phyloP scores from a whole-genome alignment of 805 yeast species.

The Starmerella bombicola region DNA sequence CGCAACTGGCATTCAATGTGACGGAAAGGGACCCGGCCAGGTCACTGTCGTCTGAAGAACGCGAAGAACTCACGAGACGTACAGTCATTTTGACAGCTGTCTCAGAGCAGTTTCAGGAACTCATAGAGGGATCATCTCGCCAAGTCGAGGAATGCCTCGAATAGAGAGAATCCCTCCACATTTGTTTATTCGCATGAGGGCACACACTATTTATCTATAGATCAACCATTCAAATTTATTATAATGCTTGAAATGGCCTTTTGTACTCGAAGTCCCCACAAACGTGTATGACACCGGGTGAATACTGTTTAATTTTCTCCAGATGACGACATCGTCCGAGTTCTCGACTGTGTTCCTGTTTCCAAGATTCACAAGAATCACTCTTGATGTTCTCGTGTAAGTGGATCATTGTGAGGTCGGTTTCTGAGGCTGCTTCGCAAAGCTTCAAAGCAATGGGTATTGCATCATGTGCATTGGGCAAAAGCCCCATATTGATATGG shows the following conservation, averaged over 20 bases:
- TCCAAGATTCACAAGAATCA: conserved; percentile 32
- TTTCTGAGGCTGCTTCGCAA: conserved; percentile 8
- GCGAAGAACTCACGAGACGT: conserved; percentile 21
- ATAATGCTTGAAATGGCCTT: background rate
- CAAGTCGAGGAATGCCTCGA: too few relatives aligned
- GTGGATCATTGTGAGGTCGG: conserved; percentile 31
- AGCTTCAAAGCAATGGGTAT: conserved; percentile 40
- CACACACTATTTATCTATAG: conserved; percentile 2
- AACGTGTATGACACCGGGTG: conserved; percentile 76
- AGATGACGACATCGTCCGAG: conserved; percentile 31
- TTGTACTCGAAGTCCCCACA: conserved; percentile 36
- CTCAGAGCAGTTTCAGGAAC: conserved; percentile 19
- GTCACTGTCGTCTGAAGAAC: conserved; percentile 11
- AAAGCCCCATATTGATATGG: conserved; percentile 65
- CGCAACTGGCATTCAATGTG: conserved; percentile 15
- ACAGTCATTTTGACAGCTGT: conserved; percentile 24
- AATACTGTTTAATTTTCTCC: conserved; percentile 68
- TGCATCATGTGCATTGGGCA: conserved; percentile 56
- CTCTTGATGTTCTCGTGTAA: conserved; percentile 63
- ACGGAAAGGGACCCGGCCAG: conserved; percentile 4
- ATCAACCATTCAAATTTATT: too few relatives aligned
- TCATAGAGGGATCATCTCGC: background rate
- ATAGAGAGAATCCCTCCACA: too few relatives aligned
- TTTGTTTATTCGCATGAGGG: too few relatives aligned
- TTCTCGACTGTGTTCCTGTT: conserved; percentile 15